Evolutionary conservation across 257 asterid species (phyloP), one percentile per base, ranked within the genome.

Genomic region (Asclepias syriaca): DNA sequence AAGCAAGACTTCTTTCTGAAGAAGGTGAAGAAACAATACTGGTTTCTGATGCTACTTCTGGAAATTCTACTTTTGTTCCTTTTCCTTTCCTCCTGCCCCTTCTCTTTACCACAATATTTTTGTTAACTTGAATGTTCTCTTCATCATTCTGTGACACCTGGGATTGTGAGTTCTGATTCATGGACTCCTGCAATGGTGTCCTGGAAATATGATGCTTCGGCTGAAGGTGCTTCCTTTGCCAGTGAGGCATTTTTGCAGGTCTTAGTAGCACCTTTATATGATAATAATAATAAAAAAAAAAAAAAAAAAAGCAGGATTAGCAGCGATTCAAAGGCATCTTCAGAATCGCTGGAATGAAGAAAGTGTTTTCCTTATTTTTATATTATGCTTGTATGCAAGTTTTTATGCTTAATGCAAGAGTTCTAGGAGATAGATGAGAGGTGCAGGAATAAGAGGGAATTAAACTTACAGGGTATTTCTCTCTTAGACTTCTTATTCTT

Each of bases 51-150:
- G 55, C 73, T 10, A 73, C 46, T 55, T 72, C 83, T 75, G 32
- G 67, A 58, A 67, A 37, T 71, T 66, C 78, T 3, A 61, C 70
- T 63, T 67, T 54, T 39, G 74, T 34, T 53, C 81, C 80, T 74
- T 79, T 79, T 27, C 83, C 81, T 73, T 75, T 73, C 29, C 83
- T 78, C 70, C 40, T 73, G 18, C 77, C 80, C 37, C 83, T 73
- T n/a, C 86, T 76, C 72, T 45, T 81, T 68, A 69, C 74, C 8
- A 53, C 77, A 43, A 15, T 39, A 63, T 61, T 71, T 67, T 63
- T 68, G 32, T 74, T 71, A 40, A 65, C 82, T 48, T 55, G 78
- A 21, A 39, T 19, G 50, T 70, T 68, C 54, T 12, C 55, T 39
- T 70, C 83, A 56, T 65, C 68, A 61, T 72, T 69, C 16, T 53